A percentile compares a stretch with the other conserved stretches of the same genome.
Evolutionary conservation across 2,329 filamentous ascomycete genomes (phyloP).

Genomic region (Fusarium sp.): DNA sequence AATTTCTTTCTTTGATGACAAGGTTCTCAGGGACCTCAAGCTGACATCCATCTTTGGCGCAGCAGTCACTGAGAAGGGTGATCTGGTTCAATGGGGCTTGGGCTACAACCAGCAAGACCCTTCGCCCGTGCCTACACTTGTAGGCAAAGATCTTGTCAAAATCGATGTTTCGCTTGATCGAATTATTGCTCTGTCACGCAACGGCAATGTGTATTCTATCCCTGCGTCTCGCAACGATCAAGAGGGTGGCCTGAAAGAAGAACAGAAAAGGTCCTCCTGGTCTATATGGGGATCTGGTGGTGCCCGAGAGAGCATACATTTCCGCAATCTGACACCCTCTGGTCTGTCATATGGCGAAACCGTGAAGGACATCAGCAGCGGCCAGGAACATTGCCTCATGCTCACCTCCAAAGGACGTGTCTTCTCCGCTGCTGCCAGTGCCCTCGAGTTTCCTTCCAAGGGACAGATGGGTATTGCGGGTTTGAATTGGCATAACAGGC

Average conservation of each 20-base stretch:
- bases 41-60: constrained; percentile 83
- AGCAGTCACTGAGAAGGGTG: constrained; percentile 86
- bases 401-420: constrained; percentile 85
- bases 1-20: constrained; percentile 82
- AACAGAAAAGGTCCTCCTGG: constrained; percentile 69
- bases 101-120: constrained; percentile 73
- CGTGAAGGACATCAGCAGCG: constrained; percentile 76
- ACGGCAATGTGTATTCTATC: constrained; percentile 84
- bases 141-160: constrained; percentile 80
- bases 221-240: constrained; percentile 80
- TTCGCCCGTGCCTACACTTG: constrained; percentile 75
- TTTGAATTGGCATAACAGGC: constrained; percentile 79
- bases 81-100: constrained; percentile 90
- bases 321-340: constrained; percentile 73
- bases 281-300: constrained; percentile 69
- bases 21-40: constrained; percentile 86
- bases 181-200: constrained; percentile 78
- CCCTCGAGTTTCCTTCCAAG: constrained; percentile 77
- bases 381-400: constrained; percentile 85
- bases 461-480: constrained; percentile 90
- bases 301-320: constrained; percentile 62
- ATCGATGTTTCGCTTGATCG: constrained; percentile 82
- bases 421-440: constrained; percentile 86
- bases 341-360: constrained; percentile 74
- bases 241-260: constrained; percentile 64